A percentile compares a stretch with the other conserved stretches of the same genome.
phyloP scores from a whole-genome alignment of 225 moss, liverwort and hornwort species.

The Climacium dendroides region DNA sequence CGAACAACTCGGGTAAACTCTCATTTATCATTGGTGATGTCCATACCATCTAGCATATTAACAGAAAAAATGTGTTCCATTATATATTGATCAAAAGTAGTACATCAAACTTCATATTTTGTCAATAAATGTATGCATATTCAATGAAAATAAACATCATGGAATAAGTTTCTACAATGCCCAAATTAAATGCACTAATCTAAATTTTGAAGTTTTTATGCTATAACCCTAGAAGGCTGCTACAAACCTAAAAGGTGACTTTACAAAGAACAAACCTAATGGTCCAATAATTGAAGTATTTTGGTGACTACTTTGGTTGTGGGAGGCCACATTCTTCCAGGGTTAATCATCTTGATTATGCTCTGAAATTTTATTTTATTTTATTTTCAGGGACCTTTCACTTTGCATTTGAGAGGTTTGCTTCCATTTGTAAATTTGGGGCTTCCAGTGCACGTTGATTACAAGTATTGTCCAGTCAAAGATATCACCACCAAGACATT shows the following conservation, averaged over 20 bases:
- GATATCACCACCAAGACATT: slow-evolving; percentile 75
- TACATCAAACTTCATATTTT: background rate
- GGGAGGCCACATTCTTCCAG: no score
- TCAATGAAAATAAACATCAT: background rate
- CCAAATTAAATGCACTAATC: background rate
- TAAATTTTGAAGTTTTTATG: no score
- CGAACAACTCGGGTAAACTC: slow-evolving; percentile 54
- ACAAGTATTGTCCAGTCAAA: slow-evolving; percentile 71
- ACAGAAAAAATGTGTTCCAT: background rate
- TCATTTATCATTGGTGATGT: background rate
- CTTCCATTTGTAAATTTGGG: slow-evolving; percentile 78
- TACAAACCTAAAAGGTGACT: no score
- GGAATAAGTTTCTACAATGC: background rate
- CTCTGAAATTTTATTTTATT: background rate
- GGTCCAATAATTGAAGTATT: no score
- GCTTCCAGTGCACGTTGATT: slow-evolving; percentile 69
- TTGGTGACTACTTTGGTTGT: no score
- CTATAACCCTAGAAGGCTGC: no score
- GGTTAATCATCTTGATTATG: background rate
- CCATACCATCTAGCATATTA: background rate
- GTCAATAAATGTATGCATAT: background rate
- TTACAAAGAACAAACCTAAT: no score
- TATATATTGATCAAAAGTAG: background rate
- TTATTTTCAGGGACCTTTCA: slow-evolving; percentile 54
- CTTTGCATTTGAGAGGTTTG: slow-evolving; percentile 57